Percentiles rank a stretch among this genome's conserved stretches.
phyloP scores from a whole-genome alignment of 805 yeast species.

The Nadsonia fulvescens region DNA sequence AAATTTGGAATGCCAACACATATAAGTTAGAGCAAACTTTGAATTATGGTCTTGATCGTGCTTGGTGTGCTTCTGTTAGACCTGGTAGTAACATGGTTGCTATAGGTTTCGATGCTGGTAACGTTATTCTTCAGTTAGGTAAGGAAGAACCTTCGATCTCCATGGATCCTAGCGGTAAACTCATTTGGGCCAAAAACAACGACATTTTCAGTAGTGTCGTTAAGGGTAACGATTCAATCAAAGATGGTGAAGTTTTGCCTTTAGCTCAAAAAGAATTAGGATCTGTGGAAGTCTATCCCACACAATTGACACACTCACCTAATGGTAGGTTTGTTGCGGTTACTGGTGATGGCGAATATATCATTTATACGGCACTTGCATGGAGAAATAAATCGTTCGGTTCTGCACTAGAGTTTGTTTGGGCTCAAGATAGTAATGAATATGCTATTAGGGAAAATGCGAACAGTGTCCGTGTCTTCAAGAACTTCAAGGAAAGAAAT shows the following conservation, averaged over 20 bases:
- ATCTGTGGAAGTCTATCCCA: conserved; percentile 84
- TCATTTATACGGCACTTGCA: conserved; percentile 88
- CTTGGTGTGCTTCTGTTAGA: conserved; percentile 81
- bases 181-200: conserved; percentile 78
- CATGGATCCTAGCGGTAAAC: conserved; percentile 83
- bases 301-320: conserved; percentile 76
- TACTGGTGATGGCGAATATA: conserved; percentile 95
- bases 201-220: conserved; percentile 77
- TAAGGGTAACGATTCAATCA: conserved; percentile 45
- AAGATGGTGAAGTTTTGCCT: conserved; percentile 67
- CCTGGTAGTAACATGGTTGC: conserved; percentile 66
- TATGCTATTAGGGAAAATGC: conserved; percentile 67
- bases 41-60: conserved; percentile 83
- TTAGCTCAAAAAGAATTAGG: conserved; percentile 82
- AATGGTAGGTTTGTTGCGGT: conserved; percentile 95
- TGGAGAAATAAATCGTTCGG: conserved; percentile 96
- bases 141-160: conserved; percentile 87
- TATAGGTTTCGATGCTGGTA: conserved; percentile 90
- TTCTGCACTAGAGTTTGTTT: conserved; percentile 72
- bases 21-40: conserved; percentile 85
- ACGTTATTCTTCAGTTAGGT: conserved; percentile 74
- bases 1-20: conserved; percentile 88
- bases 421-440: conserved; percentile 83
- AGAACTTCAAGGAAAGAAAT: conserved; percentile 69
- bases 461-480: conserved; percentile 49